These are phyloP conservation scores for Aspergillus texensis DNA, from an alignment of 2,329 filamentous ascomycete species.

Conservation along the genomic window DNA sequence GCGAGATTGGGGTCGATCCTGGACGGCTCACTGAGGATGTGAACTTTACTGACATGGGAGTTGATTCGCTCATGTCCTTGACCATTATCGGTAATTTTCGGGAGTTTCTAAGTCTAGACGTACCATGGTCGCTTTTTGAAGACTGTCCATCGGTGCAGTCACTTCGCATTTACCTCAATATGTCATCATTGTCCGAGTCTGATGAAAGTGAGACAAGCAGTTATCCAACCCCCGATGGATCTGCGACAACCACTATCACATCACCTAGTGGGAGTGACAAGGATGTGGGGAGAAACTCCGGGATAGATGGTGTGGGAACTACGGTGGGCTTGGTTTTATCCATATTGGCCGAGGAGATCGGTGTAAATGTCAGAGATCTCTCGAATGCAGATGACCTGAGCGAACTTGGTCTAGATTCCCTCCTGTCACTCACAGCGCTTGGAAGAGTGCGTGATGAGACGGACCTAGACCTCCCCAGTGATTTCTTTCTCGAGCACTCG, in stretches of 20 bases:
- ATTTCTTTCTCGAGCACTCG: background rate
- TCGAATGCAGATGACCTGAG: background rate
- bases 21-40: background rate
- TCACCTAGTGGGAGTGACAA: background rate
- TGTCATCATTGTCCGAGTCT: background rate
- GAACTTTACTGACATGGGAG: background rate
- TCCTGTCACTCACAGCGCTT: background rate
- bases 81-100: background rate
- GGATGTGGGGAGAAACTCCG: background rate
- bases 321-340: background rate
- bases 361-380: background rate
- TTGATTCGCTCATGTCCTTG: slow-evolving; percentile 2
- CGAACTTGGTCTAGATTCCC: background rate
- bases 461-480: background rate
- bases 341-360: background rate
- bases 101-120: background rate
- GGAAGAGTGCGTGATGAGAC: background rate
- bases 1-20: background rate
- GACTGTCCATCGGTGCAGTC: background rate
- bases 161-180: background rate
- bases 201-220: background rate
- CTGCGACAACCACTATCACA: background rate
- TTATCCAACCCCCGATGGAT: background rate
- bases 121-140: background rate
- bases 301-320: background rate